Evolutionary conservation across 2,329 filamentous ascomycete species (phyloP).

Genomic region (Alternaria angustiovoidea): DNA sequence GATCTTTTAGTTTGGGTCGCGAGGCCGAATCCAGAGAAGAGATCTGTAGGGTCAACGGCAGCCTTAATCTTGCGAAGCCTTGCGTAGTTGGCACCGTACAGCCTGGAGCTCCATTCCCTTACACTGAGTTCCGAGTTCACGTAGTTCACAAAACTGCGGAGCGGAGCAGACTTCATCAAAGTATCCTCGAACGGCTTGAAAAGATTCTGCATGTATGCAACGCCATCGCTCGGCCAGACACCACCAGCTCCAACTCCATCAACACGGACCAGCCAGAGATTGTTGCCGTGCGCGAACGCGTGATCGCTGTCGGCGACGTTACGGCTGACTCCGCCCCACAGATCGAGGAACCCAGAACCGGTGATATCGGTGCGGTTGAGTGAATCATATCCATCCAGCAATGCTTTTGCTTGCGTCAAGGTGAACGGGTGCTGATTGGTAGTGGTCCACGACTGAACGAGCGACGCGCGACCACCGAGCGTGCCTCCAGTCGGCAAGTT

Average conservation of each 20-base stretch:
- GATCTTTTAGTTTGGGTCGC: background rate
- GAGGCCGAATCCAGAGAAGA: slow-evolving; percentile 24
- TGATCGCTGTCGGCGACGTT: slow-evolving; percentile 23
- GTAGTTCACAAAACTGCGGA: slow-evolving; percentile 31
- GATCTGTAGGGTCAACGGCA: slow-evolving; percentile 17
- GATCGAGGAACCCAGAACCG: slow-evolving; percentile 24
- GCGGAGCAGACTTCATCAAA: slow-evolving; percentile 16
- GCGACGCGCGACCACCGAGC: slow-evolving; percentile 24
- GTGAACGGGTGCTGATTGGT: slow-evolving; percentile 22
- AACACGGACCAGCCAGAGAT: slow-evolving; percentile 32
- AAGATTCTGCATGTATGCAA: slow-evolving; percentile 29
- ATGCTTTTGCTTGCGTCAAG: slow-evolving; percentile 16
- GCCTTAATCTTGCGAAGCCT: slow-evolving; percentile 26
- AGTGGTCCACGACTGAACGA: slow-evolving; percentile 23
- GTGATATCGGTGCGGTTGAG: slow-evolving; percentile 25
- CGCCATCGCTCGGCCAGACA: slow-evolving; percentile 26
- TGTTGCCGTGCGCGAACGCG: slow-evolving; percentile 24
- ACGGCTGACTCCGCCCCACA: slow-evolving; percentile 27
- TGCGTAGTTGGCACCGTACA: slow-evolving; percentile 25
- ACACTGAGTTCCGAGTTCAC: slow-evolving; percentile 24
- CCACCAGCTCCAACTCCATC: slow-evolving; percentile 19
- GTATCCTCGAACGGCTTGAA: slow-evolving; percentile 25
- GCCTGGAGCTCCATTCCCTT: slow-evolving; percentile 24
- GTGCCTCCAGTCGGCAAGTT: slow-evolving; percentile 22
- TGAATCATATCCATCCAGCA: slow-evolving; percentile 15